phyloP scores from a whole-genome alignment of 2,329 filamentous ascomycete species.

The Alternaria ethzedia region DNA sequence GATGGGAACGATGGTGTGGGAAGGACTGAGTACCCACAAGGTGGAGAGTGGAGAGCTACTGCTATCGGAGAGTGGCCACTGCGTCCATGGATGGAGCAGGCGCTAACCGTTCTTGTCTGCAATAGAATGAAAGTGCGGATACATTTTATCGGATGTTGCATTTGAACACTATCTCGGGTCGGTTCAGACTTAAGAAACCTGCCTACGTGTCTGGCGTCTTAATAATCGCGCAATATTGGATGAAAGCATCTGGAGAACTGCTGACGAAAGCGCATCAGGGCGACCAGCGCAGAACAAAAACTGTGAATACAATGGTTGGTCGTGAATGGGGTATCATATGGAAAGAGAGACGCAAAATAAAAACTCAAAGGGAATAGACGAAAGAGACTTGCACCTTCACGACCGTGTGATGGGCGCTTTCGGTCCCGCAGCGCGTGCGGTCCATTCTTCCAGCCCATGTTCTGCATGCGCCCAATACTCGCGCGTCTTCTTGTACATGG shows the following conservation, averaged over 20 bases:
- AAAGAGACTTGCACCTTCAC: not conserved
- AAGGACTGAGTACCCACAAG: not conserved
- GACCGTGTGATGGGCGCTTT: not conserved
- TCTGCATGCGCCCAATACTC: constrained; percentile 46
- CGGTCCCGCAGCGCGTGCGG: constrained; percentile 8
- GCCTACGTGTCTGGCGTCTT: not conserved
- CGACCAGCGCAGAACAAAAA: not conserved
- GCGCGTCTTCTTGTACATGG: constrained; percentile 40
- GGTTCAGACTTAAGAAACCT: not conserved
- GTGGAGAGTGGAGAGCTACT: not conserved
- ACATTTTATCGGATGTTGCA: not conserved
- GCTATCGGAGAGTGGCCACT: not conserved
- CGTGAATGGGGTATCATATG: not conserved
- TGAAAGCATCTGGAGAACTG: not conserved
- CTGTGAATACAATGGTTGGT: not conserved
- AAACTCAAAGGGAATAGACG: not conserved
- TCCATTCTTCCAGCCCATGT: constrained; percentile 42
- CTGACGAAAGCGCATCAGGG: not conserved
- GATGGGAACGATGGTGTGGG: not conserved
- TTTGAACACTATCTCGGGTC: not conserved
- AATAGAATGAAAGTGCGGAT: not conserved
- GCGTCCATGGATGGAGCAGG: not conserved
- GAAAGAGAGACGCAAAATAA: not conserved
- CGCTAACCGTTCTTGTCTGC: not conserved
- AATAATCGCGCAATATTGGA: not conserved